Percentiles rank a stretch among this genome's conserved stretches.
phyloP scores from a whole-genome alignment of 257 asterid genomes.

The Plantago elongata region DNA sequence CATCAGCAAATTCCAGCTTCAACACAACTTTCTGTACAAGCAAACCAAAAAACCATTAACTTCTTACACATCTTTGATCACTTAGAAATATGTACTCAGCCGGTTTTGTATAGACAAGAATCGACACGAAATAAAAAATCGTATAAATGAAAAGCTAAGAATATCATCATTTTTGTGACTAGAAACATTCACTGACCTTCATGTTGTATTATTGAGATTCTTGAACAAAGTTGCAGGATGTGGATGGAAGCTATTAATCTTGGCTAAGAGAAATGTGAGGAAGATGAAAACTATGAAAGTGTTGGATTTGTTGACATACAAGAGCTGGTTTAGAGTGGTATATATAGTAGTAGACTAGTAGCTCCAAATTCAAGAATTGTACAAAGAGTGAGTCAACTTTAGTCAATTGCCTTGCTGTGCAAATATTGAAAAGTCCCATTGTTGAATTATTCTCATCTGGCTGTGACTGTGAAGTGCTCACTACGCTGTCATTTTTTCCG shows the following conservation, averaged over 20 bases:
- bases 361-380: not conserved
- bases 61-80: no score
- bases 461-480: not conserved
- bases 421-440: not conserved
- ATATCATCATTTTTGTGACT: no score
- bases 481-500: not conserved
- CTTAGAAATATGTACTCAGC: no score
- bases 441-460: constrained; percentile 1
- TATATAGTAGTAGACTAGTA: no score
- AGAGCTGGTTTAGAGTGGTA: not conserved
- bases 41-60: not conserved
- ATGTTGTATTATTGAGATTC: not conserved
- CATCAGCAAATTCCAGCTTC: constrained; percentile 47
- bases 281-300: not conserved
- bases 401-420: not conserved
- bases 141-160: no score
- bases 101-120: no score
- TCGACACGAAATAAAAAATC: no score
- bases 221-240: not conserved
- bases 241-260: not conserved
- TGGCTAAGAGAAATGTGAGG: not conserved
- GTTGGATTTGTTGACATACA: not conserved
- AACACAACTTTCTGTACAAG: constrained; percentile 48
- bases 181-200: constrained; percentile 4
- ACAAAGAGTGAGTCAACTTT: not conserved